phyloP scores from a whole-genome alignment of 495 filamentous ascomycete species.

The Lasiosphaeria miniovina region DNA sequence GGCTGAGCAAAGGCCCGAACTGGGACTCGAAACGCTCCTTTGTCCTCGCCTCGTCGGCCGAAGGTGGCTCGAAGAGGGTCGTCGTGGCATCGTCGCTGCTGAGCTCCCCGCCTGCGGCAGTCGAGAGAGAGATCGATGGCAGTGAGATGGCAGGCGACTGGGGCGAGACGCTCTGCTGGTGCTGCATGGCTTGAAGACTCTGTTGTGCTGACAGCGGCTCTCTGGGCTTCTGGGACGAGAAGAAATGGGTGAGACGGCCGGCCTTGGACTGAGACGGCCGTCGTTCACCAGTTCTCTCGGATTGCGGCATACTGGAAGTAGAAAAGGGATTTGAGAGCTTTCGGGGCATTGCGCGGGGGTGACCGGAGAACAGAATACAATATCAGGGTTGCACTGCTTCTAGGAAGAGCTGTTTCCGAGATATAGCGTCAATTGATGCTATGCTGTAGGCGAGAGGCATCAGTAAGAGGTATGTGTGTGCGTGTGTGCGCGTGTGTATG shows the following conservation, averaged over 20 bases:
- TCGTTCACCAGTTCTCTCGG: conserved; percentile 43
- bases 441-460: conserved; percentile 16
- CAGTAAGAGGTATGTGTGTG: conserved; percentile 9
- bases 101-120: conserved; percentile 72
- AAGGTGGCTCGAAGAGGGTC: conserved; percentile 87
- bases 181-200: conserved; percentile 61
- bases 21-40: conserved; percentile 80
- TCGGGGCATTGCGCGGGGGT: conserved; percentile 47
- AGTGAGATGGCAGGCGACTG: conserved; percentile 62
- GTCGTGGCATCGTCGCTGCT: conserved; percentile 68
- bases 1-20: conserved; percentile 81
- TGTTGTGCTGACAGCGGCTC: conserved; percentile 51
- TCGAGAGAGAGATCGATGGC: conserved; percentile 89
- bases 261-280: conserved; percentile 57
- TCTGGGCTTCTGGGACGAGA: conserved; percentile 68
- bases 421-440: conserved; percentile 21
- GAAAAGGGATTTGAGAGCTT: conserved; percentile 44
- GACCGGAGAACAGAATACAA: neutral
- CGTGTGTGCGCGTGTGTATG: neutral
- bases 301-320: conserved; percentile 32
- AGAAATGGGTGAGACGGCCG: conserved; percentile 58
- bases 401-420: conserved; percentile 13
- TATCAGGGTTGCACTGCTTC: conserved; percentile 1
- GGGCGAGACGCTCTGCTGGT: conserved; percentile 55
- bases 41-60: conserved; percentile 74